phyloP scores from a whole-genome alignment of 306 rosid genomes.

The Casuarina glauca region DNA sequence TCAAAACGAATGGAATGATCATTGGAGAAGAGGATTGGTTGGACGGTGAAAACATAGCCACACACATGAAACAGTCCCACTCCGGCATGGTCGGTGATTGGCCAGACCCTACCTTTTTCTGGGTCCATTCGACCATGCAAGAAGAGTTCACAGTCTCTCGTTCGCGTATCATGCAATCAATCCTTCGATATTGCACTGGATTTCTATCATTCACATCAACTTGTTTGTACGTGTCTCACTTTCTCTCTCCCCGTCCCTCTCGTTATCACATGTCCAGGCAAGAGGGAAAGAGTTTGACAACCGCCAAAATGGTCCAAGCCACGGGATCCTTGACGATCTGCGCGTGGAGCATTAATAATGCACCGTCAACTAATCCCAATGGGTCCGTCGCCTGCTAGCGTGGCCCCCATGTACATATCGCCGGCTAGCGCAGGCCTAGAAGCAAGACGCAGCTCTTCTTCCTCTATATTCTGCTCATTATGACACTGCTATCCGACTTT shows the following conservation, averaged over 20 bases:
- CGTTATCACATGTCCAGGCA: conserved; percentile 23
- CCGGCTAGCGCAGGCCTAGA: neutral
- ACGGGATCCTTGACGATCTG: conserved; percentile 46
- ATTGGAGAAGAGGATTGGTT: conserved; percentile 28
- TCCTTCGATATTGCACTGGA: neutral
- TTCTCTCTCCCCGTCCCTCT: neutral
- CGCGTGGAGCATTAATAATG: conserved; percentile 13
- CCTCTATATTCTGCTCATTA: neutral
- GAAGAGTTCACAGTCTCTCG: neutral
- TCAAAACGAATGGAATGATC: neutral
- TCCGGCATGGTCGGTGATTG: conserved; percentile 48
- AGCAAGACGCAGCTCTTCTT: neutral
- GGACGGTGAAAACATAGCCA: conserved; percentile 37
- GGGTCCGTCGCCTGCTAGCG: conserved; percentile 2
- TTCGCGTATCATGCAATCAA: neutral
- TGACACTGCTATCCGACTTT: neutral
- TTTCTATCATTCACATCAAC: conserved; percentile 13
- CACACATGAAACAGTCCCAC: neutral
- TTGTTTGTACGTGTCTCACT: neutral
- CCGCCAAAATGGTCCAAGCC: conserved; percentile 81
- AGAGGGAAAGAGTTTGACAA: conserved; percentile 14
- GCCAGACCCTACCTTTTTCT: neutral
- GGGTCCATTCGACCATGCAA: conserved; percentile 10
- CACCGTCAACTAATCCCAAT: conserved; percentile 24
- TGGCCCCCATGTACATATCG: neutral